Evolutionary conservation across 2,329 filamentous ascomycete species (phyloP), one percentile per base, ranked within the genome.

Genomic region (Fusarium hostae): DNA sequence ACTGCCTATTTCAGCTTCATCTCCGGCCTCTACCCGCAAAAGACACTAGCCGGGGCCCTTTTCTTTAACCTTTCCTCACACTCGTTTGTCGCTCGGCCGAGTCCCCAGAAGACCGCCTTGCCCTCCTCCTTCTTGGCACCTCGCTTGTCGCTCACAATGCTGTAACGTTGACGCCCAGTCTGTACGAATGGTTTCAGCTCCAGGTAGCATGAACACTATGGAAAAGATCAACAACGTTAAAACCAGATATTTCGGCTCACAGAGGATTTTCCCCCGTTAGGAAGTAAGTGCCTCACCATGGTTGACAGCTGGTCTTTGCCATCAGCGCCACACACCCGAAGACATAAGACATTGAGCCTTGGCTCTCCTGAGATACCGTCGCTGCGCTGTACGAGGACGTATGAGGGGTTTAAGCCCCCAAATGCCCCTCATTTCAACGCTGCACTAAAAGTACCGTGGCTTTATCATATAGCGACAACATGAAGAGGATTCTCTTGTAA

Each of bases 1-100:
- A 61, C 71, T 74, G 74, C 75, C 75, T 64, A 56, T 69, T 77
- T 59, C 63, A 66, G 75, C 75, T 77, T 77, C 75, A 77, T 77
- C 74, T 77, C 75, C 75, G 75, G 63, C 48, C 64, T 66, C 34
- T 57, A 52, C 58, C 43, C 37, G 22, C 26, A 52, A 41, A 44
- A 30, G 26, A 22, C 34, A 57, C 35, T 40, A 68, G 41, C 60
- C 51, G 41, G 39, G 66, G 52, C 32, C 35, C 65, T 59, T 22
- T 48, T 63, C 58, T 32, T 24, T 28, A 26, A n/a, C 41, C 37
- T 41, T 54, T 44, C 35, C 40, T 37, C 40, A 9, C 51, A 24
- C 20, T 47, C 39, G 60, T 62, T 75, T 72, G 26, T 68, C 65
- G 71, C 72, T 77, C 75, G 75, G 75, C 75, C 75, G 75, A 77